phyloP scores from a whole-genome alignment of 129 eudicot species.

The Helichrysum umbraculigerum region DNA sequence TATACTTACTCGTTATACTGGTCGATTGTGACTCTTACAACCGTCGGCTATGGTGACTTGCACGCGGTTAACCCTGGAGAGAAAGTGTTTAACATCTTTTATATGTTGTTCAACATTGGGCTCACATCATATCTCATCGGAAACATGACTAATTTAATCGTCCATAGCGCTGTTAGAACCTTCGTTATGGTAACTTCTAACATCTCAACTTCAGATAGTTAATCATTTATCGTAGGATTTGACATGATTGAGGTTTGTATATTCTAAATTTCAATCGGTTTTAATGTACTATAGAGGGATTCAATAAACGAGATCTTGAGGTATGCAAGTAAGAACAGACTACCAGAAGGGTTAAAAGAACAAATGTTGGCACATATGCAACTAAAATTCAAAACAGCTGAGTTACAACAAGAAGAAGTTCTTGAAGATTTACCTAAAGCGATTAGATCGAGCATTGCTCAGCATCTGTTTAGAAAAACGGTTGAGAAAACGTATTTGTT shows the following conservation, averaged over 20 bases:
- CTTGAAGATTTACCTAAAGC: slow-evolving; percentile 76
- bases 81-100: slow-evolving; percentile 71
- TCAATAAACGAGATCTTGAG: slow-evolving; percentile 68
- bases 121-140: slow-evolving; percentile 81
- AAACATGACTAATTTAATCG: slow-evolving; percentile 84
- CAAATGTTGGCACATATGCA: slow-evolving; percentile 85
- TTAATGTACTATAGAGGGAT: slow-evolving; percentile 50
- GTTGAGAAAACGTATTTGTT: slow-evolving; percentile 72
- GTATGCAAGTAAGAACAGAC: slow-evolving; percentile 72
- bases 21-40: slow-evolving; percentile 83
- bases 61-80: slow-evolving; percentile 87
- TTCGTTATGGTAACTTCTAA: slow-evolving; percentile 59
- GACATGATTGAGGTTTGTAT: background rate
- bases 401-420: slow-evolving; percentile 84
- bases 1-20: slow-evolving; percentile 82
- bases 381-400: slow-evolving; percentile 84
- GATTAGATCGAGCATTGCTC: slow-evolving; percentile 82
- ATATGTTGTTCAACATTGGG: slow-evolving; percentile 92
- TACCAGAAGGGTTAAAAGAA: slow-evolving; percentile 75
- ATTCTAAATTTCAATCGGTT: background rate
- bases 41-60: slow-evolving; percentile 86
- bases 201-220: background rate
- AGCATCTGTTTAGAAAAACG: slow-evolving; percentile 59
- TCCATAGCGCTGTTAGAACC: slow-evolving; percentile 69
- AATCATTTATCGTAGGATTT: background rate